Evolutionary conservation across 78 protist species (phyloP).

Genomic region (Diacronema lutheri): DNA sequence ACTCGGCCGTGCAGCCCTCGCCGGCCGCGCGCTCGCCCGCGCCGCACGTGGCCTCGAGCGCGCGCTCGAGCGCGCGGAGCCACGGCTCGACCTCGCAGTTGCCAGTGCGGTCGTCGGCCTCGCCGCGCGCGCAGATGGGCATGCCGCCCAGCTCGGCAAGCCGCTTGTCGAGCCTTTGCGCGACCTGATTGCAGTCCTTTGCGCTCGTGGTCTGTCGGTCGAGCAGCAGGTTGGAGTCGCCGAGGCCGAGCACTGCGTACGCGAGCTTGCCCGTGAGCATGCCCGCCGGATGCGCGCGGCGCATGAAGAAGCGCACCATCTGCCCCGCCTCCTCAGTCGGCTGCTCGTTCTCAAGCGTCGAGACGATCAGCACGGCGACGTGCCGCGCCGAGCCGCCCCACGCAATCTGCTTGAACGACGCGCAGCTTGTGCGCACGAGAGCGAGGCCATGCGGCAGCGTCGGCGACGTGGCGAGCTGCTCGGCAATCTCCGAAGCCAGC

Average conservation of each 20-base stretch:
- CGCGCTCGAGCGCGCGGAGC: not conserved
- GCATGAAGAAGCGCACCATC: slow-evolving; percentile 4
- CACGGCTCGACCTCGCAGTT: not conserved
- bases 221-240: slow-evolving; percentile 31
- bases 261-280: not conserved
- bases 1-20: too few species aligned
- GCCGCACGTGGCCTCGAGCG: too few species aligned
- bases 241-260: slow-evolving; percentile 6
- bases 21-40: too few species aligned
- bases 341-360: slow-evolving; percentile 23
- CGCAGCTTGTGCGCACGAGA: too few species aligned
- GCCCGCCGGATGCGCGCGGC: not conserved
- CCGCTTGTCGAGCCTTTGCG: not conserved
- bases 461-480: too few species aligned
- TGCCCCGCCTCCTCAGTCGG: slow-evolving; percentile 18
- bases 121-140: not conserved
- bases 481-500: too few species aligned
- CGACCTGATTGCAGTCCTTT: slow-evolving; percentile 30
- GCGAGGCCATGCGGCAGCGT: too few species aligned
- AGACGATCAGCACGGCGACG: not conserved
- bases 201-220: slow-evolving; percentile 34
- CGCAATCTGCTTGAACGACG: too few species aligned
- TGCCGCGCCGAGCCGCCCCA: too few species aligned
- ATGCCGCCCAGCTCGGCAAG: slow-evolving; percentile 1
- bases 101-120: slow-evolving; percentile 29